These are phyloP conservation scores for Pseudogymnoascus sp. DNA, from an alignment of 2,329 filamentous ascomycete species.

Conservation along the genomic window DNA sequence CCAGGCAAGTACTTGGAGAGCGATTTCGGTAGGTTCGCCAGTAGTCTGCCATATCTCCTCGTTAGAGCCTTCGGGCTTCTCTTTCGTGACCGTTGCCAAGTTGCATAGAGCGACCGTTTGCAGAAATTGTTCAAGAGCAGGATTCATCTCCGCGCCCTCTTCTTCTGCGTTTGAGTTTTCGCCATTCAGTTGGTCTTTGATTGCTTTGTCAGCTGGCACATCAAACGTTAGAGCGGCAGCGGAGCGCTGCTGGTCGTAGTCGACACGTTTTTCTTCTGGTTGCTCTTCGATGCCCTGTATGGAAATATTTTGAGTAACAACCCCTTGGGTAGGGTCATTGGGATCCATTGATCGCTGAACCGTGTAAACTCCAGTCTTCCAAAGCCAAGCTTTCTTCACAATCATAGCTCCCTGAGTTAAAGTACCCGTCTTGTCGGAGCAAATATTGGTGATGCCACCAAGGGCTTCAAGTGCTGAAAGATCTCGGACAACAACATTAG, in stretches of 20 bases:
- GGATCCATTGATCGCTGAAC: slow-evolving; percentile 47
- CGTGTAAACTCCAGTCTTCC: slow-evolving; percentile 43
- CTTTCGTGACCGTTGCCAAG: slow-evolving; percentile 43
- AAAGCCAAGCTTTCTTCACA: slow-evolving; percentile 51
- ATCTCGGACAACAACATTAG: slow-evolving; percentile 41
- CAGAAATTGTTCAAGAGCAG: slow-evolving; percentile 43
- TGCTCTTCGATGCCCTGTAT: slow-evolving; percentile 17
- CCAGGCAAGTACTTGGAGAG: slow-evolving; percentile 58
- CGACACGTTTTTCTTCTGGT: slow-evolving; percentile 41
- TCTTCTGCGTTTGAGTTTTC: slow-evolving; percentile 25
- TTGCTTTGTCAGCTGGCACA: slow-evolving; percentile 43
- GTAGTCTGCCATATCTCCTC: slow-evolving; percentile 46
- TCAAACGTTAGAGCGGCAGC: slow-evolving; percentile 55
- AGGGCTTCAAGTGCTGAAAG: slow-evolving; percentile 55
- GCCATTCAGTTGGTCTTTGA: slow-evolving; percentile 24
- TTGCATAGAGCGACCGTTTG: slow-evolving; percentile 51
- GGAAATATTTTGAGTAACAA: slow-evolving; percentile 31
- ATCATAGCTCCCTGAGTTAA: slow-evolving; percentile 54
- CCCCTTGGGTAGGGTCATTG: slow-evolving; percentile 47
- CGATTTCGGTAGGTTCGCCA: slow-evolving; percentile 61
- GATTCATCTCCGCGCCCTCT: slow-evolving; percentile 30
- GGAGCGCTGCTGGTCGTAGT: slow-evolving; percentile 54
- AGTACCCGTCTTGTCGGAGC: slow-evolving; percentile 73
- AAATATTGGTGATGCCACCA: slow-evolving; percentile 66
- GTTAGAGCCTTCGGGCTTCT: slow-evolving; percentile 30